Conservation (phyloP, 371 early-diverging fungal genomes). For the Dichotomocladium elegans region DNA sequence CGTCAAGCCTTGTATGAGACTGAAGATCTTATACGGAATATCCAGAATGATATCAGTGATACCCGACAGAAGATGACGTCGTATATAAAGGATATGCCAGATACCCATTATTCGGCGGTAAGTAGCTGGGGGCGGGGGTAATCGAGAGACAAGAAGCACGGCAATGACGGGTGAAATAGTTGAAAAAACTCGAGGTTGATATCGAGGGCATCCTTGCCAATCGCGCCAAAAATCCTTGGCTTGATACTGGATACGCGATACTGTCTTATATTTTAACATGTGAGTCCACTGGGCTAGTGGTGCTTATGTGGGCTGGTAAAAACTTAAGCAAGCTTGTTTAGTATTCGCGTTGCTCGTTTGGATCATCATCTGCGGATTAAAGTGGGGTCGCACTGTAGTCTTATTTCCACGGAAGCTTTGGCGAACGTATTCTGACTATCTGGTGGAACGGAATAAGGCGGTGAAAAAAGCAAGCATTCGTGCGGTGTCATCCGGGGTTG, state of each 20-base stretch:
- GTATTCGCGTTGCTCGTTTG: slow-evolving; percentile 40
- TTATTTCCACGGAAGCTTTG: slow-evolving; percentile 35
- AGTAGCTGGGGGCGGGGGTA: background rate
- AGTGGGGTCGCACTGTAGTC: slow-evolving; percentile 28
- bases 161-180: slow-evolving; percentile 9
- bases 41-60: slow-evolving; percentile 35
- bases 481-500: slow-evolving; percentile 2
- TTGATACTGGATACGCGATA: slow-evolving; percentile 42
- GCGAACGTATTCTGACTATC: slow-evolving; percentile 31
- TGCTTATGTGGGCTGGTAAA: too few relatives aligned
- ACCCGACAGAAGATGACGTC: slow-evolving; percentile 26
- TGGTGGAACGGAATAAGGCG: slow-evolving; percentile 35
- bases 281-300: slow-evolving; percentile 10
- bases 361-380: slow-evolving; percentile 40
- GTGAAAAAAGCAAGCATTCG: slow-evolving; percentile 22
- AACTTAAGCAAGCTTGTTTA: too few relatives aligned
- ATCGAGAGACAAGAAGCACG: background rate
- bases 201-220: slow-evolving; percentile 43
- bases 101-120: slow-evolving; percentile 40
- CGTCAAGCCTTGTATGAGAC: slow-evolving; percentile 21
- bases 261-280: slow-evolving; percentile 42
- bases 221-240: slow-evolving; percentile 47
- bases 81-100: slow-evolving; percentile 41
- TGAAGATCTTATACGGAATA: slow-evolving; percentile 28
- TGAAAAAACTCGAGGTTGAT: slow-evolving; percentile 43